phyloP scores from a whole-genome alignment of 148 eudicot species.

The Linanthus parryae region DNA sequence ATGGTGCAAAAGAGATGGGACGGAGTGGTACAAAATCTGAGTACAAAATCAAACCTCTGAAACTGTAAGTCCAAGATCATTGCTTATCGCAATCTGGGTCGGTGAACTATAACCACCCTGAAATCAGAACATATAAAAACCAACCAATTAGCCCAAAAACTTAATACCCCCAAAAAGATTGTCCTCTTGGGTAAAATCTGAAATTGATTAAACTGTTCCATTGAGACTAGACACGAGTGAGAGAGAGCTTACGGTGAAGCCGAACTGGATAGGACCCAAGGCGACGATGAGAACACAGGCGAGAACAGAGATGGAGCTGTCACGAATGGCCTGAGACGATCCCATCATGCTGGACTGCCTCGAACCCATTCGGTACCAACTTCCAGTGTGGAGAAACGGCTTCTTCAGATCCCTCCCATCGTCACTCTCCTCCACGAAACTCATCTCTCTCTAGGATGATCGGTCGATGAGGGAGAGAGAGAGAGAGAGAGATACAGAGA shows the following conservation, averaged over 20 bases:
- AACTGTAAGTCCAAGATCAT: slow-evolving; percentile 63
- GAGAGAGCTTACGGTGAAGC: slow-evolving; percentile 64
- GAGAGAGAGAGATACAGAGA: too few species aligned
- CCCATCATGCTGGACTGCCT: slow-evolving; percentile 83
- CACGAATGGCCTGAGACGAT: slow-evolving; percentile 71
- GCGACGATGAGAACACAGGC: slow-evolving; percentile 95
- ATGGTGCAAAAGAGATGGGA: too few species aligned
- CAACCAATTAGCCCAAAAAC: neutral
- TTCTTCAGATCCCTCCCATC: slow-evolving; percentile 59
- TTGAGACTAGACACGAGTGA: neutral
- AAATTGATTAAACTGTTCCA: neutral
- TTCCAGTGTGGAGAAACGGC: slow-evolving; percentile 91
- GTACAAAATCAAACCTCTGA: slow-evolving; percentile 58
- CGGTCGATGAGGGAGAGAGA: too few species aligned
- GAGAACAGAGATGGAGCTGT: slow-evolving; percentile 70
- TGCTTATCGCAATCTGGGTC: slow-evolving; percentile 68
- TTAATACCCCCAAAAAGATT: neutral
- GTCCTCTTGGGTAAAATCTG: neutral
- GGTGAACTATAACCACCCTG: slow-evolving; percentile 90
- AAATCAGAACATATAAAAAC: neutral
- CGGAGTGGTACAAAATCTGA: too few species aligned
- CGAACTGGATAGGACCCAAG: slow-evolving; percentile 92
- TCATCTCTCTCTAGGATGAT: slow-evolving; percentile 49
- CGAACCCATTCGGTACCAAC: slow-evolving; percentile 97
- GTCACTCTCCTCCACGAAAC: slow-evolving; percentile 60